These are phyloP conservation scores for Dipteronia dyeriana DNA, from an alignment of 345 rosid genomes.

Conservation along the genomic window DNA sequence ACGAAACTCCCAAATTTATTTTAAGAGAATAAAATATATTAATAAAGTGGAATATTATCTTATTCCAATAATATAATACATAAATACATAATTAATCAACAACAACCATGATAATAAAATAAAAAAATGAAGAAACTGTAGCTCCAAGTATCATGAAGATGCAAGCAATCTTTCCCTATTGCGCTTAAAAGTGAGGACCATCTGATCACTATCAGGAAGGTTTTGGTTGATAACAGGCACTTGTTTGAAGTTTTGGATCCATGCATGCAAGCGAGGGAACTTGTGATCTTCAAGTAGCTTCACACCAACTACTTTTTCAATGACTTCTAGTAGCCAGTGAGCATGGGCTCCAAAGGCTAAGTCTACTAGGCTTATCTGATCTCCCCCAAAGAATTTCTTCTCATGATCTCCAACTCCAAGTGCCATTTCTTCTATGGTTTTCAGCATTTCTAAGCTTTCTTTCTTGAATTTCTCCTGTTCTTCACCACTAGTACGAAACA, in stretches of 20 bases:
- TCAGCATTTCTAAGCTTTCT: slow-evolving; percentile 18
- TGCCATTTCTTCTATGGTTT: slow-evolving; percentile 19
- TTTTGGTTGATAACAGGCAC: slow-evolving; percentile 20
- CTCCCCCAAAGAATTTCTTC: slow-evolving; percentile 28
- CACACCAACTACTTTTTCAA: slow-evolving; percentile 10
- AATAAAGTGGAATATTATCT: no score
- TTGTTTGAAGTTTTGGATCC: slow-evolving; percentile 24
- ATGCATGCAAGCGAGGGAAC: slow-evolving; percentile 22
- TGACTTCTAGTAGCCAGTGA: slow-evolving; percentile 10
- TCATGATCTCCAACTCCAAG: slow-evolving; percentile 1
- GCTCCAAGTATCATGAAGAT: neutral
- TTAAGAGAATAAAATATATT: no score
- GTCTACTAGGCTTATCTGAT: slow-evolving; percentile 22
- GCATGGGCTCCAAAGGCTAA: slow-evolving; percentile 21
- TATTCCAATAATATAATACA: no score
- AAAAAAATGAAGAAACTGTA: no score
- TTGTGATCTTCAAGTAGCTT: slow-evolving; percentile 14
- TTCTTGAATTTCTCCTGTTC: slow-evolving; percentile 21
- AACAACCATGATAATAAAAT: no score
- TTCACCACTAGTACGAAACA: neutral
- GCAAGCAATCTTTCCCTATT: neutral
- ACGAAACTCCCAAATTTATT: no score
- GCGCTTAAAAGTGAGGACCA: neutral
- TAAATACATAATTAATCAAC: no score
- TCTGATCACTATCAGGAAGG: slow-evolving; percentile 17